phyloP scores from a whole-genome alignment of 805 yeast genomes.

The Osmozyma mogii region DNA sequence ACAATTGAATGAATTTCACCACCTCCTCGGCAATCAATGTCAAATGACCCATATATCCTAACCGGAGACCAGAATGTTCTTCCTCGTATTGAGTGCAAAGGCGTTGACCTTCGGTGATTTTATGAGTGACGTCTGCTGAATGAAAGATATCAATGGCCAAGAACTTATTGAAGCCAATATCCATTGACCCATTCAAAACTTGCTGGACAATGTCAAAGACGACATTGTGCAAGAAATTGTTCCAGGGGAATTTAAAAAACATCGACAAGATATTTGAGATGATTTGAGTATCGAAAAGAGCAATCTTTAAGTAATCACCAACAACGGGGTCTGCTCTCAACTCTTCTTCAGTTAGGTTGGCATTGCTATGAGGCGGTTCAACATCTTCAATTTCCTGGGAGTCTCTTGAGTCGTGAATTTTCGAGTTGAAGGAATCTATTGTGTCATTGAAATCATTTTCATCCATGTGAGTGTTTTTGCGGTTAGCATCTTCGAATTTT shows the following conservation, averaged over 20 bases:
- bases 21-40: constrained; percentile 26
- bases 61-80: constrained; percentile 18
- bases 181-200: constrained; percentile 41
- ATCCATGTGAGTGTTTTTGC: constrained; percentile 5
- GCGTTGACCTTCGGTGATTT: constrained; percentile 39
- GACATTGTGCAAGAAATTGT: constrained; percentile 39
- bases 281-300: constrained; percentile 36
- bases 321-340: constrained; percentile 35
- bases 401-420: constrained; percentile 13
- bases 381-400: constrained; percentile 24
- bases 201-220: constrained; percentile 42
- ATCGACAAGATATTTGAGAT: constrained; percentile 33
- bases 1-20: constrained; percentile 28
- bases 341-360: constrained; percentile 36
- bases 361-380: constrained; percentile 37
- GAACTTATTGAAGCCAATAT: constrained; percentile 40
- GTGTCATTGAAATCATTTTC: constrained; percentile 21
- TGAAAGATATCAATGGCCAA: constrained; percentile 54
- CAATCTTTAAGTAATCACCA: constrained; percentile 36
- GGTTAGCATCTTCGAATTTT: constrained; percentile 10
- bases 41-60: constrained; percentile 26
- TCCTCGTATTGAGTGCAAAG: constrained; percentile 20
- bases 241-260: constrained; percentile 42
- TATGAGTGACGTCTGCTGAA: constrained; percentile 33
- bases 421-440: constrained; percentile 29